Evolutionary conservation across 495 filamentous ascomycete species (phyloP).

Genomic region (Tricharina praecox): DNA sequence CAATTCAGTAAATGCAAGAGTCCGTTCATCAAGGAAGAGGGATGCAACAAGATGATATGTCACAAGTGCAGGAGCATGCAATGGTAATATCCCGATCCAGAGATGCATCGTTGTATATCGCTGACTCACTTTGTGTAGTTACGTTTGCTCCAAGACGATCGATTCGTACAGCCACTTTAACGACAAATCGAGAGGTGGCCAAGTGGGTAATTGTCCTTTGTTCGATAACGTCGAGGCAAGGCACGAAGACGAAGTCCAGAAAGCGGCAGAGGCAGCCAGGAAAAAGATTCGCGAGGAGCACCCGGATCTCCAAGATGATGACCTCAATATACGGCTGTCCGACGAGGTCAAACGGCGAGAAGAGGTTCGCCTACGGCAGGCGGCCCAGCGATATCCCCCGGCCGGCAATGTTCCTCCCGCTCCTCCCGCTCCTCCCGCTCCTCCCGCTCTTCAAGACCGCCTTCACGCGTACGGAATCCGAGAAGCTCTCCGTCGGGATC

Average conservation of each 20-base stretch:
- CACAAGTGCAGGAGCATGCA: not conserved
- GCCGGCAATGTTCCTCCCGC: not conserved
- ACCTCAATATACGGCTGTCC: constrained; percentile 43
- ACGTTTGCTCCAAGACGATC: constrained; percentile 49
- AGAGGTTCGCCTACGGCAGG: not conserved
- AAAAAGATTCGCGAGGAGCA: constrained; percentile 40
- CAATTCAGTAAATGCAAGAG: constrained; percentile 33
- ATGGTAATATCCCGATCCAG: not conserved
- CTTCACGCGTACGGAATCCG: too few relatives aligned
- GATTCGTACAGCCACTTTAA: constrained; percentile 39
- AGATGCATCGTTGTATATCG: not conserved
- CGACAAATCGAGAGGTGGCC: constrained; percentile 31
- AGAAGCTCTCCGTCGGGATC: too few relatives aligned
- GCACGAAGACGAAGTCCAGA: constrained; percentile 47
- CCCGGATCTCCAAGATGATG: constrained; percentile 40
- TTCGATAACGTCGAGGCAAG: constrained; percentile 46
- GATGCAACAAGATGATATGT: constrained; percentile 67
- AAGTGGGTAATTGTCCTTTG: constrained; percentile 42
- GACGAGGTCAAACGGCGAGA: constrained; percentile 32
- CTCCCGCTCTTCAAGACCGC: too few relatives aligned
- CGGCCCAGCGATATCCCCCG: constrained; percentile 3
- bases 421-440: not conserved
- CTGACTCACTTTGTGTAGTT: constrained; percentile 30
- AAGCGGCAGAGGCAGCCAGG: constrained; percentile 45
- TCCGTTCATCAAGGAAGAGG: constrained; percentile 54